Evolutionary conservation across 495 filamentous ascomycete genomes (phyloP).

Genomic region (Hyaloscypha finlandica): DNA sequence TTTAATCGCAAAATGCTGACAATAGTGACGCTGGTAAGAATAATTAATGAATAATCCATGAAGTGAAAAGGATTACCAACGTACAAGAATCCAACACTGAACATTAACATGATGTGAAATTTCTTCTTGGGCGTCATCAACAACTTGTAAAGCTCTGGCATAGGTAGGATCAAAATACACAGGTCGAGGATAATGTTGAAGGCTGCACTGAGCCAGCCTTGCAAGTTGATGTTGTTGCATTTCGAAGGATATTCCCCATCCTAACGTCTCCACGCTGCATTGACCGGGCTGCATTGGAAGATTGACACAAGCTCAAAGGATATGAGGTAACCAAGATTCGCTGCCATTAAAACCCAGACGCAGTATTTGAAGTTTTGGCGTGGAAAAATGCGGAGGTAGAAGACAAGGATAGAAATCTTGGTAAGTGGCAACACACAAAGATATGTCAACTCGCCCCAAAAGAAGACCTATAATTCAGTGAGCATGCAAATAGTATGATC

Average conservation of each 20-base stretch:
- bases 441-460: slow-evolving; percentile 36
- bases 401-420: slow-evolving; percentile 24
- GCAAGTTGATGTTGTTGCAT: slow-evolving; percentile 27
- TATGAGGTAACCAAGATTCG: slow-evolving; percentile 21
- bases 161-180: background rate
- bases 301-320: slow-evolving; percentile 30
- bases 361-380: background rate
- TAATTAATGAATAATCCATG: background rate
- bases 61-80: background rate
- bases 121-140: slow-evolving; percentile 1
- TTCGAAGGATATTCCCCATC: slow-evolving; percentile 25
- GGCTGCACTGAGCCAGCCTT: slow-evolving; percentile 5
- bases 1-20: background rate
- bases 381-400: slow-evolving; percentile 28
- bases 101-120: slow-evolving; percentile 6
- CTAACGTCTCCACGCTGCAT: slow-evolving; percentile 28
- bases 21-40: background rate
- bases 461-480: background rate
- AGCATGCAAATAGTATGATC: too few relatives aligned
- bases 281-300: slow-evolving; percentile 29
- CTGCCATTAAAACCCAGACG: slow-evolving; percentile 3
- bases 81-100: slow-evolving; percentile 9
- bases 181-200: slow-evolving; percentile 6
- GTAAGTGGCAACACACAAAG: slow-evolving; percentile 35
- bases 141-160: slow-evolving; percentile 9